phyloP scores from a whole-genome alignment of 2,329 filamentous ascomycete species.

The Xylaria arbuscula region DNA sequence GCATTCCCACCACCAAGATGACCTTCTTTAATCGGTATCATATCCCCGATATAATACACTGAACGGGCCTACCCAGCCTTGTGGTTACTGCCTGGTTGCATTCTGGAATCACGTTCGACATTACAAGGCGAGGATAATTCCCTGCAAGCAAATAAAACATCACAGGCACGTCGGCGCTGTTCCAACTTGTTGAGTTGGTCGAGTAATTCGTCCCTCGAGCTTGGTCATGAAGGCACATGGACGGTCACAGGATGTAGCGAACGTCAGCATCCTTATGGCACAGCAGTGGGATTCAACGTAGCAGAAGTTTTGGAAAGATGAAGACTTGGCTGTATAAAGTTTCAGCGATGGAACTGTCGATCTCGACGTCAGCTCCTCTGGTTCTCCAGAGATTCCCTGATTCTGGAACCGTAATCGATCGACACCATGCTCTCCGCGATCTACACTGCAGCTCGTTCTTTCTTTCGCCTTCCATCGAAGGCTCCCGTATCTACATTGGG shows the following conservation, averaged over 20 bases:
- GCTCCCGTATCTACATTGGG: constrained; percentile 33
- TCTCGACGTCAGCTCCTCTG: neutral
- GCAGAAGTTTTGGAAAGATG: neutral
- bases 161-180: constrained; percentile 8
- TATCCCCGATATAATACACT: constrained; percentile 21
- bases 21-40: constrained; percentile 34
- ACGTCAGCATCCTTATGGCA: constrained; percentile 23
- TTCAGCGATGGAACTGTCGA: neutral
- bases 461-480: constrained; percentile 1
- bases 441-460: constrained; percentile 2
- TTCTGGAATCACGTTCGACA: constrained; percentile 32
- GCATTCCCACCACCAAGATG: neutral
- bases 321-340: constrained; percentile 27
- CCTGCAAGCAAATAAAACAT: neutral
- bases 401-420: neutral
- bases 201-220: neutral
- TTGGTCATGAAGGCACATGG: constrained; percentile 24
- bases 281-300: neutral
- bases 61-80: constrained; percentile 28
- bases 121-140: constrained; percentile 1
- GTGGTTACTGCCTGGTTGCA: constrained; percentile 23
- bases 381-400: neutral
- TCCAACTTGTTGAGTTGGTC: constrained; percentile 5
- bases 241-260: constrained; percentile 28
- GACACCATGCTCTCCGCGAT: constrained; percentile 20